These are phyloP conservation scores for Camellia sinensis DNA, from an alignment of 148 eudicot genomes.

Conservation along the genomic window DNA sequence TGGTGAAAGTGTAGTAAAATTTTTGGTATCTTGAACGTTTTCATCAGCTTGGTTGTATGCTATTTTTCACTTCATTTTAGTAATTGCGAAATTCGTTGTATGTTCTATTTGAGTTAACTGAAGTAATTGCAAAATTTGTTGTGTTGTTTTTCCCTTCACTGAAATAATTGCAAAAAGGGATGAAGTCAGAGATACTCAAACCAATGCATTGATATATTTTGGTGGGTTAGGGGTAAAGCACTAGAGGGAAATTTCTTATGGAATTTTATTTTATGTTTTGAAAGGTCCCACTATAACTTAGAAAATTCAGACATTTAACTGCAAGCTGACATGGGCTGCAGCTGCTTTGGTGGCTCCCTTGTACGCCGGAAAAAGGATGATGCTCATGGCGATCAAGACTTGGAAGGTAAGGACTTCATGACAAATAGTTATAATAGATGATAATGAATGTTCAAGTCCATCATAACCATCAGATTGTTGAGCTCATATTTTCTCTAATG, in stretches of 20 bases:
- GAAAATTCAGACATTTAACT: background rate
- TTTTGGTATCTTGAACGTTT: background rate
- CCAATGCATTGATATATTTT: background rate
- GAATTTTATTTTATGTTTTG: background rate
- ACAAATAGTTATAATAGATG: background rate
- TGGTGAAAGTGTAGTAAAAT: background rate
- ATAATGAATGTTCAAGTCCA: background rate
- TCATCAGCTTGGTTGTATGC: background rate
- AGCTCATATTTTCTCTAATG: background rate
- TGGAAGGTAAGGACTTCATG: conserved; percentile 38
- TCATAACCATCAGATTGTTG: background rate
- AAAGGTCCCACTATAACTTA: background rate
- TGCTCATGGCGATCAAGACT: conserved; percentile 23
- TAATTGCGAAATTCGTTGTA: too few species aligned
- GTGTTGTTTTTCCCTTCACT: too few species aligned
- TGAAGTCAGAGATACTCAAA: too few species aligned
- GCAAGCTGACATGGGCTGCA: conserved; percentile 42
- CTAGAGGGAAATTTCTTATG: conserved; percentile 1
- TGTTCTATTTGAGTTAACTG: too few species aligned
- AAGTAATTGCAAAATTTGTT: too few species aligned
- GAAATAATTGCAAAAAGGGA: too few species aligned
- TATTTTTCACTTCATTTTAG: too few species aligned
- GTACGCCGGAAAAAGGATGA: conserved; percentile 21
- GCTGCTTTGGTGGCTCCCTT: conserved; percentile 45
- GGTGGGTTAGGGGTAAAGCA: background rate